Conservation (phyloP, 2,329 filamentous ascomycete genomes). For the Calonectria multiphialidica region DNA sequence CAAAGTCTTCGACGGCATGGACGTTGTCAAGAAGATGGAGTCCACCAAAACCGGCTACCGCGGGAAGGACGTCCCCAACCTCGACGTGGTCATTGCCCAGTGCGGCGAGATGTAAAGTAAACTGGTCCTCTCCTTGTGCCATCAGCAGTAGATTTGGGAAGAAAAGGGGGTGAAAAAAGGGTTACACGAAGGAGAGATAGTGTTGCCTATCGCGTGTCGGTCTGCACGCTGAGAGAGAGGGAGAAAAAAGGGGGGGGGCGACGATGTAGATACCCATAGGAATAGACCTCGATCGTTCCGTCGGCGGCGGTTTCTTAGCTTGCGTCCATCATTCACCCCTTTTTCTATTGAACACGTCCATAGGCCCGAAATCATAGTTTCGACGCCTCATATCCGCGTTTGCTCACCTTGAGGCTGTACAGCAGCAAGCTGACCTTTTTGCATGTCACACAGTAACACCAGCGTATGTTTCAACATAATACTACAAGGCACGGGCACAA, state of each 20-base stretch:
- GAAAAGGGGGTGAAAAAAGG: neutral
- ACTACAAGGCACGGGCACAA: slow-evolving; percentile 8
- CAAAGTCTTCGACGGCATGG: slow-evolving; percentile 88
- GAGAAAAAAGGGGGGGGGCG: slow-evolving; percentile 6
- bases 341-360: neutral
- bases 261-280: slow-evolving; percentile 35
- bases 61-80: slow-evolving; percentile 82
- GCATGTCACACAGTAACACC: neutral
- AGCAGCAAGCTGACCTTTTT: neutral
- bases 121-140: neutral
- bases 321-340: slow-evolving; percentile 24
- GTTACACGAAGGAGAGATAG: neutral
- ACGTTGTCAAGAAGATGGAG: slow-evolving; percentile 93
- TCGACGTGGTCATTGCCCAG: slow-evolving; percentile 86
- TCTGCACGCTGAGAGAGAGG: neutral
- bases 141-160: neutral
- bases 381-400: slow-evolving; percentile 5
- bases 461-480: slow-evolving; percentile 2
- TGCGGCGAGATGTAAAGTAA: slow-evolving; percentile 94
- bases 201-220: neutral
- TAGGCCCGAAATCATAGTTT: neutral
- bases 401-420: slow-evolving; percentile 1
- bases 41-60: slow-evolving; percentile 83
- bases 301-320: slow-evolving; percentile 31
- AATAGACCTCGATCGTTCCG: slow-evolving; percentile 25